Percentiles rank a stretch among this genome's conserved stretches.
phyloP scores from a whole-genome alignment of 2,329 filamentous ascomycete genomes.

The Pyrenochaeta sp. region DNA sequence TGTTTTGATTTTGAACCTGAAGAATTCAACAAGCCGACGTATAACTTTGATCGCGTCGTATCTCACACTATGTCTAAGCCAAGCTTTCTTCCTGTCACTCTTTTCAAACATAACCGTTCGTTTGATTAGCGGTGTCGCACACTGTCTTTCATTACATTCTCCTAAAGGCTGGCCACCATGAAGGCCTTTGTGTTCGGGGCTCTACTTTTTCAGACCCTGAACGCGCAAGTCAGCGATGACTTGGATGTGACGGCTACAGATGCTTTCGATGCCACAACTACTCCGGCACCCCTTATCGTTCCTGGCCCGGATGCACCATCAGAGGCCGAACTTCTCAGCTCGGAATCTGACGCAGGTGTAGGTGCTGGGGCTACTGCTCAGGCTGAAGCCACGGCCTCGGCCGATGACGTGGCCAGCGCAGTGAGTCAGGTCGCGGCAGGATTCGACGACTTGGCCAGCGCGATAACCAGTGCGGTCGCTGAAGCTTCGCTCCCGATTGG shows the following conservation, averaged over 20 bases:
- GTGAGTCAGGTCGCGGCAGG: neutral
- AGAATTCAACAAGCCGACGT: slow-evolving; percentile 28
- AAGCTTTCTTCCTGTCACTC: slow-evolving; percentile 31
- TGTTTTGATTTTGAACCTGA: slow-evolving; percentile 27
- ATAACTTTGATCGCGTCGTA: slow-evolving; percentile 27
- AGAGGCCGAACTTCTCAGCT: neutral
- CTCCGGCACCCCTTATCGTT: neutral
- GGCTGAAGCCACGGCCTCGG: neutral
- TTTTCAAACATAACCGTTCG: slow-evolving; percentile 19
- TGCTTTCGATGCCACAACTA: neutral
- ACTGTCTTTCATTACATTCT: slow-evolving; percentile 2
- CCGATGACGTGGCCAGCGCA: neutral
- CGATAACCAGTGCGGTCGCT: no score
- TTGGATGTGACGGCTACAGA: neutral
- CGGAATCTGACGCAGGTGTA: neutral
- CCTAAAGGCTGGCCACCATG: slow-evolving; percentile 20
- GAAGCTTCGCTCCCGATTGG: neutral
- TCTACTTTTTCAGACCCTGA: slow-evolving; percentile 21
- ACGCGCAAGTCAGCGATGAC: slow-evolving; percentile 10
- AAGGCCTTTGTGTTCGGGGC: slow-evolving; percentile 25
- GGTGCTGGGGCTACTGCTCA: neutral
- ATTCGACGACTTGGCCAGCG: neutral
- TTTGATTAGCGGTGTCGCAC: slow-evolving; percentile 18
- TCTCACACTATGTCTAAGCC: slow-evolving; percentile 29
- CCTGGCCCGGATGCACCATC: neutral